Conservation (phyloP, 495 filamentous ascomycete species). For the Hypoxylon lenormandii region DNA sequence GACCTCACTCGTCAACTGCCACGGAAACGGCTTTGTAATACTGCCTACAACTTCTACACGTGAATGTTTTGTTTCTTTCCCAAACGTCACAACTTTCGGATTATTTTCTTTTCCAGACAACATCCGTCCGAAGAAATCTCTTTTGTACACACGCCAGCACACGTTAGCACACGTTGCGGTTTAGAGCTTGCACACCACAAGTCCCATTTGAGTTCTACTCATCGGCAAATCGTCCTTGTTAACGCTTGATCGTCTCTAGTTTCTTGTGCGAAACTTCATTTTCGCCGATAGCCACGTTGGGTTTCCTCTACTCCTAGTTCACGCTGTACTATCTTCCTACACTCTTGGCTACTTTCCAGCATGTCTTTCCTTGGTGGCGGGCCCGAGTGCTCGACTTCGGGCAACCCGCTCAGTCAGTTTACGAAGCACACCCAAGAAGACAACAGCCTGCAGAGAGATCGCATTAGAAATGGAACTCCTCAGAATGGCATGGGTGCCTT, state of each 20-base stretch:
- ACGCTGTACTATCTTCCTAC: background rate
- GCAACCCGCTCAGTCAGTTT: conserved; percentile 95
- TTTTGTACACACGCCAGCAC: too few relatives aligned
- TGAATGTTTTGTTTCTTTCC: background rate
- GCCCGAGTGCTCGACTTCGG: conserved; percentile 90
- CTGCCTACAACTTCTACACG: background rate
- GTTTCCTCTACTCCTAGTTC: too few relatives aligned
- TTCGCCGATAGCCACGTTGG: too few relatives aligned
- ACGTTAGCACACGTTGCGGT: too few relatives aligned
- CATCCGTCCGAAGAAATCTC: background rate
- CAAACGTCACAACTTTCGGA: background rate
- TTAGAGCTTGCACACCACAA: background rate
- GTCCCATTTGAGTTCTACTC: background rate
- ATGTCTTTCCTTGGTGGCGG: conserved; percentile 97
- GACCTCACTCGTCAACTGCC: conserved; percentile 11
- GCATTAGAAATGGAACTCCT: conserved; percentile 78
- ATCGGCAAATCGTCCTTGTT: background rate
- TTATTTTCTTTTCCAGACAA: background rate
- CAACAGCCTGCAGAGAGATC: conserved; percentile 90
- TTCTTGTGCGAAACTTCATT: too few relatives aligned
- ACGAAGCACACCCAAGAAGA: conserved; percentile 94
- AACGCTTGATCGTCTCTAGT: too few relatives aligned
- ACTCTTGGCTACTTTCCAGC: conserved; percentile 30
- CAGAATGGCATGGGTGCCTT: conserved; percentile 59
- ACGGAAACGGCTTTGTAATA: conserved; percentile 25